Evolutionary conservation across 2,329 filamentous ascomycete genomes (phyloP), one percentile per base, ranked within the genome.

Genomic region (Aureobasidium sp.): DNA sequence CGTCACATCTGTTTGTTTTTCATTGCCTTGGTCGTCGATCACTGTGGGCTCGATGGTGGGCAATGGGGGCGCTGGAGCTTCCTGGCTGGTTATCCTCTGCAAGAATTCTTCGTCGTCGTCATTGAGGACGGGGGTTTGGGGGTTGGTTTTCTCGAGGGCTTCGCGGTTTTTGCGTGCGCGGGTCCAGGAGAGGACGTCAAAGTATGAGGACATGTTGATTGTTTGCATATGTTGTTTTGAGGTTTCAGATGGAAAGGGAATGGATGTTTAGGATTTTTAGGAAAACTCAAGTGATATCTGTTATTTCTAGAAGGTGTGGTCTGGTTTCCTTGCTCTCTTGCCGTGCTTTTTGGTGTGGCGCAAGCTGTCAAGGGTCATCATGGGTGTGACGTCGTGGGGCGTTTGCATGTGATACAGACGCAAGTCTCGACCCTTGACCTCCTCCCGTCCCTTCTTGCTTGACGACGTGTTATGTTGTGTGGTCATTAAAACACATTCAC

Each of bases 61-160:
- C 8, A 78, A 71, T 14, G 76, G 75, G n/a, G 77, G 76, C 1
- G 76, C 74, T 3, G 73, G 73, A 53, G 73, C 70, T 20, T 76
- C 73, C 39, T 79, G 75, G 8, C 78, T 76, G 3, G 79, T 79
- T 36, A 85, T 78, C 37, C 74, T 74, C 60, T 78, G 75, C 37
- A 86, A 72, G 66, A 85, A 86, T 58, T 78, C 75, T 66, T 86
- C 81, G 64, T 87, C 84, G 67, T 85, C 83, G n/a, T 82, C 78
- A 20, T 81, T 83, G n/a, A 86, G 70, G 2, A 86, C 78, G 6
- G 78, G 69, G 68, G 73, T 68, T n/a, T 71, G 67, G 7, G 72
- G 72, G 45, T 73, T 73, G 9, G 65, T 71, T 62, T 71, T 72
- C 57, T 72, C 65, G 17, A 73, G 67, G n/a, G 70, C 69, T 56